Evolutionary conservation across 2,329 filamentous ascomycete genomes (phyloP), one percentile per base, ranked within the genome.

Genomic region (Gnomoniopsis sp.): DNA sequence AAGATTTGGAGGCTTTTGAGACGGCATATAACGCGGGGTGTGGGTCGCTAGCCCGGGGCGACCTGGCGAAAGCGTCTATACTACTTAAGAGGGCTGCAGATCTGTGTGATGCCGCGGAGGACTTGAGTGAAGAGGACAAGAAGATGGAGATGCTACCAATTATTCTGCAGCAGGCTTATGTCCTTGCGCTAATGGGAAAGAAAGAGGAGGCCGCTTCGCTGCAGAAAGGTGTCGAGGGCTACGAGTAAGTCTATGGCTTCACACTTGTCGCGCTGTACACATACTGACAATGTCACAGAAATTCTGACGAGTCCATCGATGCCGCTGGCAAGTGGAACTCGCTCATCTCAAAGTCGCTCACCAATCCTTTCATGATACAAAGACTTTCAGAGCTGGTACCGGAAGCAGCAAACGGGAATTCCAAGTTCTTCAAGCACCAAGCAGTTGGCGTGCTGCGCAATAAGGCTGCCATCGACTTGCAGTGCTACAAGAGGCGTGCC

Each of bases 1-100:
- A 87, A 61, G 85, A 90, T 65, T 74, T 89, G 26, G 88, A 92
- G 62, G 84, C 87, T 2, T 95, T 95, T 65, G 91, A 95, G 75
- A 87, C 88, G 26, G 87, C 89, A 12, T 96, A 90, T 75, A 96
- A 96, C 71, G 82, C 85, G 23, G 90, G 89, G 10, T 93, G 90
- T 70, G 81, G 81, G 21, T 85, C 84, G 70, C 86, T 95, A 66
- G 88, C 88, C 15, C 79, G 84, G 49, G 88, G 86, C 8, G 87
- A 90, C 65, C 77, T 90, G 41, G 79, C 75, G 4, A 82, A 85
- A 64, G 90, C 85, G 1, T 80, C 85, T 22, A 76, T 88, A 23
- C 77, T 93, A 58, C 75, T 95, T 60, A 88, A 87, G 72, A 81
- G 87, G 55, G 87, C 91, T 2, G 82, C 81, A 65, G 83, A 87